These are phyloP conservation scores for Chlorella vulgaris DNA, from an alignment of 139 green algal genomes.

Conservation along the genomic window DNA sequence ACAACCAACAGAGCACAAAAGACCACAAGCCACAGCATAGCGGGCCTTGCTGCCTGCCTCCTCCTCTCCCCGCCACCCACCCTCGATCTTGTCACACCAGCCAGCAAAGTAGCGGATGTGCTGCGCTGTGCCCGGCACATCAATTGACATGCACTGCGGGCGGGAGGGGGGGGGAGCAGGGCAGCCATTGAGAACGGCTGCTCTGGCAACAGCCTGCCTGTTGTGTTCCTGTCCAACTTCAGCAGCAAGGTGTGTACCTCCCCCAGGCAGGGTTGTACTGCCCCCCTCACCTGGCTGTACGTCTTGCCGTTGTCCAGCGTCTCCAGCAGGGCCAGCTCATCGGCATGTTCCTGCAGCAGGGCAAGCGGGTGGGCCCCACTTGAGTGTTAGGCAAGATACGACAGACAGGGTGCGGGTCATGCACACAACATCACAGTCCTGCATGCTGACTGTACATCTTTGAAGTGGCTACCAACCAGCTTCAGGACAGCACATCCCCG, in stretches of 20 bases:
- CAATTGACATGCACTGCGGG: conserved; percentile 5
- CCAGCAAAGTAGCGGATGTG: conserved; percentile 73
- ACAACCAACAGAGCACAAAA: not conserved
- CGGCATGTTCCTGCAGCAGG: conserved; percentile 31
- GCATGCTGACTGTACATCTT: no score
- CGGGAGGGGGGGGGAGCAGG: no score
- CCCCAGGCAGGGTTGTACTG: not conserved
- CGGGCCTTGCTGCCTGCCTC: no score
- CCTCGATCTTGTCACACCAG: conserved; percentile 77
- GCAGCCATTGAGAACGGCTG: no score
- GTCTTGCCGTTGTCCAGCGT: conserved; percentile 76
- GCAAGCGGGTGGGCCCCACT: not conserved
- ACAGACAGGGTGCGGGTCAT: no score
- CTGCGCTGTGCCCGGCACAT: conserved; percentile 56
- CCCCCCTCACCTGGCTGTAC: not conserved
- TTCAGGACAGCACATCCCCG: not conserved
- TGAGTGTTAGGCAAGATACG: not conserved
- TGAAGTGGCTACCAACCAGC: no score
- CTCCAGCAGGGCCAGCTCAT: conserved; percentile 68
- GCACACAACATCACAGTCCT: no score
- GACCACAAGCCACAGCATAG: no score
- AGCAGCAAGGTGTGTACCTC: not conserved
- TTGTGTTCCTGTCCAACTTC: not conserved
- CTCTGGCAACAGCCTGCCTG: no score
- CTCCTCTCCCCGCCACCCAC: conserved; percentile 12